These are phyloP conservation scores for Piloderma croceum DNA, from an alignment of 768 basidiomycete genomes.

Conservation along the genomic window DNA sequence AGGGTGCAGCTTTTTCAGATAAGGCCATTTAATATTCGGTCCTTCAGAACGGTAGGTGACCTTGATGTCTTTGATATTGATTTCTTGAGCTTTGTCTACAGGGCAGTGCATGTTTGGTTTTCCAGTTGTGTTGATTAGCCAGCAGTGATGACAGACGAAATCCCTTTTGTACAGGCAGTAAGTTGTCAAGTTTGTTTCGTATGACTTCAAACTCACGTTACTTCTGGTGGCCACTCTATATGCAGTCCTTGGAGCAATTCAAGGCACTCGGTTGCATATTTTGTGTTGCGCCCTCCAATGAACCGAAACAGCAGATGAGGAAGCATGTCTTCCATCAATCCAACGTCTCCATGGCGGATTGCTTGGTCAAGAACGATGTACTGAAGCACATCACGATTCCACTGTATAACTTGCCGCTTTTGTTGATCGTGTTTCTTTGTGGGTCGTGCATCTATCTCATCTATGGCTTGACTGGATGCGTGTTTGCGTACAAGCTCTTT, in stretches of 20 bases:
- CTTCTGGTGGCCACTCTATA: slow-evolving; percentile 26
- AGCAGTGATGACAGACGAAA: slow-evolving; percentile 25
- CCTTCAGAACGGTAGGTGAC: slow-evolving; percentile 30
- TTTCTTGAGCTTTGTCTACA: slow-evolving; percentile 30
- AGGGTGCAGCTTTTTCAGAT: slow-evolving; percentile 28
- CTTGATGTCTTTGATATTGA: slow-evolving; percentile 34
- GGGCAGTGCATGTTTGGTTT: slow-evolving; percentile 17
- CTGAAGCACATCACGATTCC: slow-evolving; percentile 30
- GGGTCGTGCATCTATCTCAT: slow-evolving; percentile 6
- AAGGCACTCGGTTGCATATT: slow-evolving; percentile 29
- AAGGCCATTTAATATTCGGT: slow-evolving; percentile 26
- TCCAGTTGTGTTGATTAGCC: slow-evolving; percentile 28
- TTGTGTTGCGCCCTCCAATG: slow-evolving; percentile 27
- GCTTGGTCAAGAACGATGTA: slow-evolving; percentile 29
- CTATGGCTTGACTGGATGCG: slow-evolving; percentile 29
- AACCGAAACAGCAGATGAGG: slow-evolving; percentile 29
- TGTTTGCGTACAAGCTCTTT: slow-evolving; percentile 18
- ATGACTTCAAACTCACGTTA: slow-evolving; percentile 23
- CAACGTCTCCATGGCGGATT: slow-evolving; percentile 24
- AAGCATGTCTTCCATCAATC: slow-evolving; percentile 28
- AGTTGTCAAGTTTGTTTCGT: too few relatives aligned
- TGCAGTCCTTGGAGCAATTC: slow-evolving; percentile 29
- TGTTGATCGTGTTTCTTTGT: slow-evolving; percentile 21
- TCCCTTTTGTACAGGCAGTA: too few relatives aligned
- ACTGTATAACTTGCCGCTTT: slow-evolving; percentile 26